Evolutionary conservation across 2,329 filamentous ascomycete genomes (phyloP).

Genomic region (Calonectria pauciramosa): DNA sequence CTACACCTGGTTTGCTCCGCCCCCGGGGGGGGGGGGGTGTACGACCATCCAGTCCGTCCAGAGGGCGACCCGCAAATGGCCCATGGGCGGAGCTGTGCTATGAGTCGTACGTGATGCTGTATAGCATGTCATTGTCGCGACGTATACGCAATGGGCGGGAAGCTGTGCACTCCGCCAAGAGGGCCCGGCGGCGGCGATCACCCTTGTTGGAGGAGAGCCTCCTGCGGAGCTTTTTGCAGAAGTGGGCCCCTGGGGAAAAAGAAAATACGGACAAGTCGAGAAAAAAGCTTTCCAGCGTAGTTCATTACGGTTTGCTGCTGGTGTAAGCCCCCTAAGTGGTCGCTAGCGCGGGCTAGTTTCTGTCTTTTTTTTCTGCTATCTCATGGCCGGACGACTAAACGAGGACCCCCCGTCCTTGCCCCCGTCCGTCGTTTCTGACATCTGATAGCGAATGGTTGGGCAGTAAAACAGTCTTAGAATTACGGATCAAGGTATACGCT

Average conservation of each 20-base stretch:
- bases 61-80: conserved; percentile 17
- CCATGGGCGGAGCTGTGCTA: neutral
- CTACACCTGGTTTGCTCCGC: conserved; percentile 9
- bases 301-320: conserved; percentile 4
- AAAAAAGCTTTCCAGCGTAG: conserved; percentile 8
- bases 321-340: conserved; percentile 7
- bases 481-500: neutral
- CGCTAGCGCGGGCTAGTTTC: neutral
- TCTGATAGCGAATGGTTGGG: conserved; percentile 9
- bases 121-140: conserved; percentile 30
- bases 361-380: neutral
- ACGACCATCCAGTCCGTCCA: conserved; percentile 21
- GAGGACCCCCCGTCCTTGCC: neutral
- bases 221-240: conserved; percentile 5
- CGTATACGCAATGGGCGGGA: conserved; percentile 42
- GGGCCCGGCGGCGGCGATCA: conserved; percentile 38
- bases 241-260: conserved; percentile 22
- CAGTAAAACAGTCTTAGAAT: conserved; percentile 8
- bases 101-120: conserved; percentile 24
- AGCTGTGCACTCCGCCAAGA: conserved; percentile 42
- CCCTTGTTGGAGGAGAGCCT: conserved; percentile 34
- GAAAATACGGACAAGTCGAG: neutral
- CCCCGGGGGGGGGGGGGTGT: conserved; percentile 23
- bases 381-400: neutral
- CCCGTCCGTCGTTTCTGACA: neutral